These are phyloP conservation scores for Salix viminalis DNA, from an alignment of 345 rosid genomes.

Conservation along the genomic window DNA sequence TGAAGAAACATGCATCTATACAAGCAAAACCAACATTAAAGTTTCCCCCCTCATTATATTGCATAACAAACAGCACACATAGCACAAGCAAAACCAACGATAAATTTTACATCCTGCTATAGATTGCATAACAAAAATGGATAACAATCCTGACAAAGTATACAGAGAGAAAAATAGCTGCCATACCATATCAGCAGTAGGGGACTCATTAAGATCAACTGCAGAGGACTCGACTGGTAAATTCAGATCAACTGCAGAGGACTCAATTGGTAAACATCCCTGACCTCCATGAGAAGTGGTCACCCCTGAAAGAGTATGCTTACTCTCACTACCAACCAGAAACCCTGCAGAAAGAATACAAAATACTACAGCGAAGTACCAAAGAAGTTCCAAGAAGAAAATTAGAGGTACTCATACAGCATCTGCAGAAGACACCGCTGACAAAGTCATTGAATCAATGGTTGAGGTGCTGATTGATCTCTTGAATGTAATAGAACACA, in stretches of 20 bases:
- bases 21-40: background rate
- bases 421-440: slow-evolving; percentile 30
- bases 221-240: slow-evolving; percentile 4
- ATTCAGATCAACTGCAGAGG: slow-evolving; percentile 32
- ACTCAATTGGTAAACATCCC: slow-evolving; percentile 10
- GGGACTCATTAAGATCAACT: slow-evolving; percentile 18
- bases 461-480: slow-evolving; percentile 33
- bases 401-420: slow-evolving; percentile 12
- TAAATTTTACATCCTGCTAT: background rate
- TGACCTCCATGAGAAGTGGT: slow-evolving; percentile 37
- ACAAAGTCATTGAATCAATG: slow-evolving; percentile 46
- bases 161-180: background rate
- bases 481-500: slow-evolving; percentile 32
- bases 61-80: background rate
- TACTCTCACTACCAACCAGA: slow-evolving; percentile 38
- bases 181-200: slow-evolving; percentile 29
- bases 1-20: background rate
- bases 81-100: background rate
- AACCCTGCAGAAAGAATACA: slow-evolving; percentile 23
- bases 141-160: background rate
- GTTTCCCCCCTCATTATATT: background rate
- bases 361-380: slow-evolving; percentile 23
- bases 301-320: slow-evolving; percentile 50
- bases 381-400: slow-evolving; percentile 12
- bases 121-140: background rate